Evolutionary conservation across 352 stramenopile genomes (phyloP).

Genomic region (Phytopythium oedochilum): DNA sequence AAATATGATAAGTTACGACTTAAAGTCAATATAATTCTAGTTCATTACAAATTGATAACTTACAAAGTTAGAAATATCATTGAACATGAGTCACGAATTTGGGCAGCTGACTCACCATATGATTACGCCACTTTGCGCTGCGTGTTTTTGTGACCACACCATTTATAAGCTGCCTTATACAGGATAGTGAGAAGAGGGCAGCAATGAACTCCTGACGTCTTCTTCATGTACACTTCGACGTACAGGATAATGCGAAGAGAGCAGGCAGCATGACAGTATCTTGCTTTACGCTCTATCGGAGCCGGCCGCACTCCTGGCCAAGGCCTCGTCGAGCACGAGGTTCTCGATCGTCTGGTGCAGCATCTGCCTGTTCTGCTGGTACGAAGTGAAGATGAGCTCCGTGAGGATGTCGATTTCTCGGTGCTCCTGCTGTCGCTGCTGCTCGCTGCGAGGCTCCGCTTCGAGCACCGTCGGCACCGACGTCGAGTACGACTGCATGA

Average conservation of each 20-base stretch:
- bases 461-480: constrained; percentile 18
- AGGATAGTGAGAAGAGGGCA: background rate
- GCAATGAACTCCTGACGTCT: background rate
- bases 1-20: no score
- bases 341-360: constrained; percentile 32
- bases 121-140: background rate
- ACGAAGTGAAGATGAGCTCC: constrained; percentile 23
- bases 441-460: constrained; percentile 1
- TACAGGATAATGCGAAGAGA: background rate
- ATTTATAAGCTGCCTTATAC: background rate
- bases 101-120: no score
- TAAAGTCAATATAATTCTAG: no score
- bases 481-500: constrained; percentile 19
- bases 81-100: no score
- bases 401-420: constrained; percentile 23
- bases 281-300: background rate
- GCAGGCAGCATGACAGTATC: background rate
- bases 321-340: constrained; percentile 25
- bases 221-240: no score
- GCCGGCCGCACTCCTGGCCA: constrained; percentile 6
- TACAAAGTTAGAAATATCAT: no score
- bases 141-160: background rate
- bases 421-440: constrained; percentile 13
- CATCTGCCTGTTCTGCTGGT: constrained; percentile 19
- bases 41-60: no score